These are phyloP conservation scores for Penicillium maclennaniae DNA, from an alignment of 495 filamentous ascomycete genomes.

Conservation along the genomic window DNA sequence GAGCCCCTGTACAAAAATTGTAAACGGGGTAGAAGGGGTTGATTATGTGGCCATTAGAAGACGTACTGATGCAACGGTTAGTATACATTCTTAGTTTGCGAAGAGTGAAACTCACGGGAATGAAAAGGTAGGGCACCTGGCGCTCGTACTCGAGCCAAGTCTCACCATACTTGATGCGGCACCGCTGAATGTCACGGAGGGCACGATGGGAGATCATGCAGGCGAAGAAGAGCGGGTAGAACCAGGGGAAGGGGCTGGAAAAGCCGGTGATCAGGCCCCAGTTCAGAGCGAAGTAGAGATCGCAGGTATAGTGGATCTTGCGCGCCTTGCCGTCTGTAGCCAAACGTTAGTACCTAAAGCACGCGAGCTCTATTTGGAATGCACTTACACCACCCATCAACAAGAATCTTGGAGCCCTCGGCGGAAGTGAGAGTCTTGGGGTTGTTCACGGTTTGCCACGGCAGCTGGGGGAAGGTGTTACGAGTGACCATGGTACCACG, in stretches of 20 bases:
- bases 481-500: constrained; percentile 68
- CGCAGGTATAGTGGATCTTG: constrained; percentile 94
- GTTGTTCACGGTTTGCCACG: constrained; percentile 83
- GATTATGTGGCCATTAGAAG: constrained; percentile 22
- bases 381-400: constrained; percentile 81
- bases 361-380: background rate
- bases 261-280: constrained; percentile 67
- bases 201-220: constrained; percentile 91
- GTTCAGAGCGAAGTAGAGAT: constrained; percentile 68
- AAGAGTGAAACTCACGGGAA: constrained; percentile 68
- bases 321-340: constrained; percentile 68
- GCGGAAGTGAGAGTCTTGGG: constrained; percentile 78
- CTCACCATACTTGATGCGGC: constrained; percentile 84
- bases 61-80: constrained; percentile 25
- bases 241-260: constrained; percentile 90
- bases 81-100: background rate
- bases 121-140: constrained; percentile 88
- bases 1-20: constrained; percentile 18
- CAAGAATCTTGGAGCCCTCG: constrained; percentile 75
- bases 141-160: constrained; percentile 88
- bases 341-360: constrained; percentile 6
- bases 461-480: constrained; percentile 87
- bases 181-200: constrained; percentile 77
- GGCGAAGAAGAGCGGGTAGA: constrained; percentile 89
- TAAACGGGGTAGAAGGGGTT: constrained; percentile 1